Conservation (phyloP, 768 basidiomycete genomes). For the Pisolithus sp. region DNA sequence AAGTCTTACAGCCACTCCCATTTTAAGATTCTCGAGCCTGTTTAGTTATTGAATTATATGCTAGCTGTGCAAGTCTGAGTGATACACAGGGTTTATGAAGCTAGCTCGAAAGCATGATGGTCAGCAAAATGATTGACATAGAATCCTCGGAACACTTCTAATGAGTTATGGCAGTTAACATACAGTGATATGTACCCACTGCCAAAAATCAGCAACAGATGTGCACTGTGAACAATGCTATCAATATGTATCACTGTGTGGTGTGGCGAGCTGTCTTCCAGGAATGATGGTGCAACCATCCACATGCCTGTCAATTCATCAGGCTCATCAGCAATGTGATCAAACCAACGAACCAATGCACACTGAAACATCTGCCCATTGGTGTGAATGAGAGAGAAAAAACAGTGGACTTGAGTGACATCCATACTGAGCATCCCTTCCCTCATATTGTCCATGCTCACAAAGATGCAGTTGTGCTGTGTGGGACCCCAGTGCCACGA, state of each 20-base stretch:
- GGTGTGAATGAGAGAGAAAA: conserved; percentile 9
- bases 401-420: conserved; percentile 19
- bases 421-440: conserved; percentile 22
- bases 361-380: conserved; percentile 9
- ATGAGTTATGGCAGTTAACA: conserved; percentile 13
- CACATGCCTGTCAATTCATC: conserved; percentile 18
- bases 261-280: neutral
- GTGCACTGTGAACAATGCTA: conserved; percentile 8
- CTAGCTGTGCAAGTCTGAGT: too few relatives aligned
- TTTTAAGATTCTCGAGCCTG: too few relatives aligned
- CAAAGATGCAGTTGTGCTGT: conserved; percentile 25
- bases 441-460: conserved; percentile 10
- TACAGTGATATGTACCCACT: conserved; percentile 11
- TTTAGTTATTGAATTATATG: too few relatives aligned
- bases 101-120: conserved; percentile 20
- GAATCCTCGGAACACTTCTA: conserved; percentile 22
- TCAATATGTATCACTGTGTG: conserved; percentile 12
- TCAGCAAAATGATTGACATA: conserved; percentile 31
- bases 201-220: conserved; percentile 15
- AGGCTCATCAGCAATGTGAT: conserved; percentile 3
- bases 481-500: conserved; percentile 22
- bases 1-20: too few relatives aligned
- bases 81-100: too few relatives aligned
- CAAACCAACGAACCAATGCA: conserved; percentile 16
- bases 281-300: conserved; percentile 12